Evolutionary conservation across 768 basidiomycete genomes (phyloP).

Genomic region (Termitomyces bulborhizus): DNA sequence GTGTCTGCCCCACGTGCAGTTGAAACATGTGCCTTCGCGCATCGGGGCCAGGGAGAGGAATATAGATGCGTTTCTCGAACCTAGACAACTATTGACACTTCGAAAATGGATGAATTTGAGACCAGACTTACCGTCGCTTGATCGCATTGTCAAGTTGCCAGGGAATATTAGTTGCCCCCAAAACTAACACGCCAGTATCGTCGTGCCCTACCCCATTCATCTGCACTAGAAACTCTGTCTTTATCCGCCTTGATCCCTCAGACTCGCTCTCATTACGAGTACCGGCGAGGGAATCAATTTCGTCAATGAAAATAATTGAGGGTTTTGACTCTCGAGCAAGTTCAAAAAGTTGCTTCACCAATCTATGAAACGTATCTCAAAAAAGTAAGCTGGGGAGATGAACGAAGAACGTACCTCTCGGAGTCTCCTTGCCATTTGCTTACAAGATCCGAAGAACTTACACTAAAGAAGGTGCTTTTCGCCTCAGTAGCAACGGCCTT

Average conservation of each 20-base stretch:
- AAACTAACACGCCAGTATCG: slow-evolving; percentile 90
- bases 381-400: not conserved
- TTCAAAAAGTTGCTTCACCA: slow-evolving; percentile 94
- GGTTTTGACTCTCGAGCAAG: slow-evolving; percentile 96
- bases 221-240: slow-evolving; percentile 96
- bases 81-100: slow-evolving; percentile 26
- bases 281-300: slow-evolving; percentile 94
- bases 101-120: not conserved
- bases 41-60: slow-evolving; percentile 90
- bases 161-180: slow-evolving; percentile 97
- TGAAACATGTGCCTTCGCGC: slow-evolving; percentile 95
- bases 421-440: slow-evolving; percentile 99
- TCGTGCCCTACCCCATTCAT: slow-evolving; percentile 99
- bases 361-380: slow-evolving; percentile 33
- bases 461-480: slow-evolving; percentile 97
- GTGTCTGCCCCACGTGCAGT: slow-evolving; percentile 90
- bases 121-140: slow-evolving; percentile 70
- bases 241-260: slow-evolving; percentile 94
- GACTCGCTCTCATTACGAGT: slow-evolving; percentile 96
- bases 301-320: slow-evolving; percentile 98
- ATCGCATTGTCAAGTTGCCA: slow-evolving; percentile 98
- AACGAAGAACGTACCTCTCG: slow-evolving; percentile 59
- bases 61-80: slow-evolving; percentile 98
- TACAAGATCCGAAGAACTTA: slow-evolving; percentile 91
- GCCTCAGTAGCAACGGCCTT: slow-evolving; percentile 99